Conservation (phyloP, 2,329 filamentous ascomycete species). For the Colletotrichum spaethianum region DNA sequence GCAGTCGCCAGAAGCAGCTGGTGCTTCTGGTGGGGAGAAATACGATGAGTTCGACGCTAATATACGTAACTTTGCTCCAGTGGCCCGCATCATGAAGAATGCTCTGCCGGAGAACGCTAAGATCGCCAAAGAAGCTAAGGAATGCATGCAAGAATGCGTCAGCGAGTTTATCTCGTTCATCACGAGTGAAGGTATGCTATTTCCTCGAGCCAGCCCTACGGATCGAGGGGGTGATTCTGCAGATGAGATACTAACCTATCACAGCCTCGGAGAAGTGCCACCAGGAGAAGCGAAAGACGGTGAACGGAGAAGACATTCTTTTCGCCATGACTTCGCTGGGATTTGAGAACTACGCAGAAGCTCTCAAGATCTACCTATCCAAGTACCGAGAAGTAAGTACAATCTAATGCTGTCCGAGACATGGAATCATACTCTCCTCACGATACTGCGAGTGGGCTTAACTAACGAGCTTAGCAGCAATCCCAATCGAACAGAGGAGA, state of each 20-base stretch:
- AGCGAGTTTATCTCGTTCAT: slow-evolving; percentile 99
- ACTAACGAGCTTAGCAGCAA: slow-evolving; percentile 39
- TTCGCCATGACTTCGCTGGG: slow-evolving; percentile 99
- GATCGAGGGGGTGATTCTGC: slow-evolving; percentile 28
- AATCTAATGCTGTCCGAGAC: slow-evolving; percentile 3
- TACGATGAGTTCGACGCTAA: slow-evolving; percentile 84
- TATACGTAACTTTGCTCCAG: slow-evolving; percentile 94
- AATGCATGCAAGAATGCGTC: slow-evolving; percentile 99
- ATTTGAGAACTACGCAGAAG: slow-evolving; percentile 99
- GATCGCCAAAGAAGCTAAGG: slow-evolving; percentile 98
- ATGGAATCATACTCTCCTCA: not conserved
- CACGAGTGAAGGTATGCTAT: slow-evolving; percentile 90
- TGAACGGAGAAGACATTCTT: slow-evolving; percentile 98
- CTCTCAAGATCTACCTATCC: slow-evolving; percentile 96
- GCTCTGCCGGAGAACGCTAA: slow-evolving; percentile 98
- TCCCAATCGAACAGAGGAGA: slow-evolving; percentile 78
- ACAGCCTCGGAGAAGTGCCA: slow-evolving; percentile 98
- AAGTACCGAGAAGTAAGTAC: slow-evolving; percentile 94
- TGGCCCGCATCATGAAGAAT: slow-evolving; percentile 99
- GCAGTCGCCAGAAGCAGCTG: slow-evolving; percentile 64
- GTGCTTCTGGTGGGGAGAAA: slow-evolving; percentile 63
- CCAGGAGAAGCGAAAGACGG: slow-evolving; percentile 98
- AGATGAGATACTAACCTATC: slow-evolving; percentile 46
- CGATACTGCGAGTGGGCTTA: not conserved
- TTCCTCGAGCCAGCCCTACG: not conserved